Conservation (phyloP, 176 grass and related monocot genomes). For the Aegilops bicornis region DNA sequence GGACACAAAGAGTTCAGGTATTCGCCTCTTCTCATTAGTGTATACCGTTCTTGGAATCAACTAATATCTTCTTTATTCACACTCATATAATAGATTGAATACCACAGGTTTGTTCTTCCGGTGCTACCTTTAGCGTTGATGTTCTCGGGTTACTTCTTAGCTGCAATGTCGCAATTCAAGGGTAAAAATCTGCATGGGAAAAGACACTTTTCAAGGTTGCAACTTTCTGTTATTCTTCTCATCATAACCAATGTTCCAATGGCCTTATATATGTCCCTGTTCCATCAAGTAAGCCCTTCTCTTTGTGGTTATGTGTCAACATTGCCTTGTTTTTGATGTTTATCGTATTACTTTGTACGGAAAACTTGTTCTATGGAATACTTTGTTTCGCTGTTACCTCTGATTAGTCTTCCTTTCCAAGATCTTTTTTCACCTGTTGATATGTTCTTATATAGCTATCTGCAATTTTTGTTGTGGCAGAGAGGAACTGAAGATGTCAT, state of each 20-base stretch:
- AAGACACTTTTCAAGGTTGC: slow-evolving; percentile 38
- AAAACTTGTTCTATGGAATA: neutral
- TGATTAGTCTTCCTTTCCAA: slow-evolving; percentile 16
- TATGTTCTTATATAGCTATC: slow-evolving; percentile 31
- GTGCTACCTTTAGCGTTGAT: slow-evolving; percentile 87
- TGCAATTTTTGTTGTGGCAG: slow-evolving; percentile 39
- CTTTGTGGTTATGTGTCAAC: neutral
- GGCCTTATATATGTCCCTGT: slow-evolving; percentile 81
- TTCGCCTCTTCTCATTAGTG: slow-evolving; percentile 21
- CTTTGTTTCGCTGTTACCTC: neutral
- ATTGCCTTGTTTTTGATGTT: neutral
- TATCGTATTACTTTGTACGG: neutral
- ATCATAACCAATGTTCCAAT: slow-evolving; percentile 81
- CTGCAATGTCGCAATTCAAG: slow-evolving; percentile 46
- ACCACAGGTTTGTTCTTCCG: slow-evolving; percentile 85
- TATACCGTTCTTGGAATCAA: slow-evolving; percentile 9
- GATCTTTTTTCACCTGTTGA: neutral
- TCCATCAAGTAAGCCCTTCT: slow-evolving; percentile 73
- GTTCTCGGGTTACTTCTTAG: slow-evolving; percentile 86
- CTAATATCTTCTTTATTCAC: neutral
- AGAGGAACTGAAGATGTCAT: slow-evolving; percentile 94
- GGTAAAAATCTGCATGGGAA: slow-evolving; percentile 27
- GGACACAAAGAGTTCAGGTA: slow-evolving; percentile 99
- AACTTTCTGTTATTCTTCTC: slow-evolving; percentile 61
- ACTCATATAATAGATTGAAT: slow-evolving; percentile 6